phyloP scores from a whole-genome alignment of 768 basidiomycete species.

The Leccinum rimulosum region DNA sequence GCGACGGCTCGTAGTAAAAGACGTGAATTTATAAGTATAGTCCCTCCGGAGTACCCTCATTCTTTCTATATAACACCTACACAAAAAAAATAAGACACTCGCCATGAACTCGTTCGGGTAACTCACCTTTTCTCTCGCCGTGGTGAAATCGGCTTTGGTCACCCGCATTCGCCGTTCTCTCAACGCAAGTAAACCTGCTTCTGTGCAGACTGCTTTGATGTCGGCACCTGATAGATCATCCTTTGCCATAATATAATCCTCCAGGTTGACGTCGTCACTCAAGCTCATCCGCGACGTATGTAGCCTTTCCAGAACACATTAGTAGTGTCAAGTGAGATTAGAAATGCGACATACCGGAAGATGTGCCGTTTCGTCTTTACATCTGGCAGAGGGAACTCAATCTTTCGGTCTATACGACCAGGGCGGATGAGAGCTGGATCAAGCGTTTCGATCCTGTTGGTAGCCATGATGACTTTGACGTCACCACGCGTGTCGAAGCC shows the following conservation, averaged over 20 bases:
- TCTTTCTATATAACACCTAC: slow-evolving; percentile 91
- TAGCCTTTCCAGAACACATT: slow-evolving; percentile 43
- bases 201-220: slow-evolving; percentile 98
- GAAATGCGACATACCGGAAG: slow-evolving; percentile 61
- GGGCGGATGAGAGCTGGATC: slow-evolving; percentile 98
- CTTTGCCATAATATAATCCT: slow-evolving; percentile 93
- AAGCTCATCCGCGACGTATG: slow-evolving; percentile 97
- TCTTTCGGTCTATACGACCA: slow-evolving; percentile 98
- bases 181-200: slow-evolving; percentile 93
- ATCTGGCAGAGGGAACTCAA: slow-evolving; percentile 96
- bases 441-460: slow-evolving; percentile 94
- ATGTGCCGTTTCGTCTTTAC: slow-evolving; percentile 99
- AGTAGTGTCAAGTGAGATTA: neutral
- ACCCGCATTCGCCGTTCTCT: slow-evolving; percentile 95
- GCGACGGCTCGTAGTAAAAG: slow-evolving; percentile 5
- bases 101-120: neutral
- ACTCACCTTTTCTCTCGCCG: slow-evolving; percentile 89
- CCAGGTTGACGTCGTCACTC: slow-evolving; percentile 83
- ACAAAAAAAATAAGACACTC: slow-evolving; percentile 10
- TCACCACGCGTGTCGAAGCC: slow-evolving; percentile 99
- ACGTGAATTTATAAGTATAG: slow-evolving; percentile 61
- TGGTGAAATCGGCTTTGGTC: slow-evolving; percentile 84
- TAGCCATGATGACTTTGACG: slow-evolving; percentile 99
- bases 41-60: slow-evolving; percentile 92
- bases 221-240: slow-evolving; percentile 97